Conservation (phyloP, 2,329 filamentous ascomycete genomes). For the Phaeosphaeria sp. region DNA sequence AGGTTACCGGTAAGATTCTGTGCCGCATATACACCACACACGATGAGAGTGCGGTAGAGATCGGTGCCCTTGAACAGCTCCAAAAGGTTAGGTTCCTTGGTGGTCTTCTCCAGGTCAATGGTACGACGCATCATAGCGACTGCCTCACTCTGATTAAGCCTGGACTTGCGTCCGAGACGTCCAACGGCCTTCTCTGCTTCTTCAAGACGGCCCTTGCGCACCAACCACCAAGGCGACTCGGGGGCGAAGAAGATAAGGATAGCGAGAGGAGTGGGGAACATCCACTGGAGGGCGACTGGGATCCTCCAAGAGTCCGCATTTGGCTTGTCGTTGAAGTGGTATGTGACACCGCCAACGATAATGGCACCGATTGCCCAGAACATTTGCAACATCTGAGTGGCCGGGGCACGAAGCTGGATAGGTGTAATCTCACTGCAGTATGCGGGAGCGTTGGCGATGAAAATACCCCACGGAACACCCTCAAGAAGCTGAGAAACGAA, state of each 20-base stretch:
- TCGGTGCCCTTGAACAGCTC: slow-evolving; percentile 65
- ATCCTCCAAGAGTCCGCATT: slow-evolving; percentile 17
- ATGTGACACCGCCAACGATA: slow-evolving; percentile 65
- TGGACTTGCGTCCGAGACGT: slow-evolving; percentile 57
- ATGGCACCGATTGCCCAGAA: slow-evolving; percentile 69
- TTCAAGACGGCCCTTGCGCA: slow-evolving; percentile 52
- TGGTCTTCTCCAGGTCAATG: slow-evolving; percentile 60
- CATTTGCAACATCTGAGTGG: slow-evolving; percentile 70
- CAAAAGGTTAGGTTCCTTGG: slow-evolving; percentile 55
- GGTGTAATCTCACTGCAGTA: slow-evolving; percentile 69
- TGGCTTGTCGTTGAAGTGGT: slow-evolving; percentile 54
- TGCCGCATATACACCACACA: slow-evolving; percentile 63
- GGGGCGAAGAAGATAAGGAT: slow-evolving; percentile 56
- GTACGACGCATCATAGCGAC: slow-evolving; percentile 67
- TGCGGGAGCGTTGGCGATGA: slow-evolving; percentile 69
- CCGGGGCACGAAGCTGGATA: slow-evolving; percentile 62
- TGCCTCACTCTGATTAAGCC: slow-evolving; percentile 50
- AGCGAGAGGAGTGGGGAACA: slow-evolving; percentile 53
- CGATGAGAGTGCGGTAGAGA: slow-evolving; percentile 60
- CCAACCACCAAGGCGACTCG: slow-evolving; percentile 60
- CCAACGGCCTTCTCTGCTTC: slow-evolving; percentile 56
- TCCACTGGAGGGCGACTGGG: slow-evolving; percentile 51
- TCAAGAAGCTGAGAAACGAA: slow-evolving; percentile 65
- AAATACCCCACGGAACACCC: slow-evolving; percentile 70
- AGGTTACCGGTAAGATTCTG: slow-evolving; percentile 69